A percentile compares a stretch with the other conserved stretches of the same genome.
phyloP scores from a whole-genome alignment of 140 eudicot species.

The Cichorium intybus region DNA sequence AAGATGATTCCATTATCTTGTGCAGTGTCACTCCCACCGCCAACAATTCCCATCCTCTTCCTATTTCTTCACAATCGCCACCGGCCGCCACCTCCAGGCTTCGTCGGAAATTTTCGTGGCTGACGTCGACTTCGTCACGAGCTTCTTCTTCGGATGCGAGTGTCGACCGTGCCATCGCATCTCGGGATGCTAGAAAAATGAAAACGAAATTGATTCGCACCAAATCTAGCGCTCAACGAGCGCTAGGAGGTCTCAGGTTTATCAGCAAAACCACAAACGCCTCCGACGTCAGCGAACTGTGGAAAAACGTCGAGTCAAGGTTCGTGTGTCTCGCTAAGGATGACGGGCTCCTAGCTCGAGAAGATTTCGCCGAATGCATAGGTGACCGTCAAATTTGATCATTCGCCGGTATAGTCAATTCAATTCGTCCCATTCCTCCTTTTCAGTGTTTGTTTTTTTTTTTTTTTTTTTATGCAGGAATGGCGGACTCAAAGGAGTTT shows the following conservation, averaged over 20 bases:
- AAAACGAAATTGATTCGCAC: conserved; percentile 55
- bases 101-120: conserved; percentile 58
- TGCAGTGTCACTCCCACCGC: conserved; percentile 63
- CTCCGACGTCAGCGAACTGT: conserved; percentile 40
- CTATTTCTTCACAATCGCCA: conserved; percentile 15
- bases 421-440: not conserved
- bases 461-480: too few relatives aligned
- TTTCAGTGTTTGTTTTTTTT: not conserved
- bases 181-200: conserved; percentile 62
- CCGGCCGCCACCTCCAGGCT: conserved; percentile 43
- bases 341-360: conserved; percentile 66
- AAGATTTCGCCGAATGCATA: conserved; percentile 90
- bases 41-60: conserved; percentile 13
- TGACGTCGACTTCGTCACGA: conserved; percentile 44
- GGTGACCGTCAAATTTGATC: conserved; percentile 36
- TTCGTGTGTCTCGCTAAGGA: conserved; percentile 52
- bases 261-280: conserved; percentile 61
- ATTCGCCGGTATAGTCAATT: not conserved
- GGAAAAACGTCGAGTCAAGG: conserved; percentile 76
- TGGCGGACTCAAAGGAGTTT: conserved; percentile 95
- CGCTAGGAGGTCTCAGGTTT: conserved; percentile 78
- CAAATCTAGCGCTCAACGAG: conserved; percentile 84
- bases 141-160: conserved; percentile 41
- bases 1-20: conserved; percentile 45
- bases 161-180: conserved; percentile 26